Percentiles rank a stretch among this genome's conserved stretches.
Conservation (phyloP, 1,139 yeast genomes). For the Suhomyces panamericanus region DNA sequence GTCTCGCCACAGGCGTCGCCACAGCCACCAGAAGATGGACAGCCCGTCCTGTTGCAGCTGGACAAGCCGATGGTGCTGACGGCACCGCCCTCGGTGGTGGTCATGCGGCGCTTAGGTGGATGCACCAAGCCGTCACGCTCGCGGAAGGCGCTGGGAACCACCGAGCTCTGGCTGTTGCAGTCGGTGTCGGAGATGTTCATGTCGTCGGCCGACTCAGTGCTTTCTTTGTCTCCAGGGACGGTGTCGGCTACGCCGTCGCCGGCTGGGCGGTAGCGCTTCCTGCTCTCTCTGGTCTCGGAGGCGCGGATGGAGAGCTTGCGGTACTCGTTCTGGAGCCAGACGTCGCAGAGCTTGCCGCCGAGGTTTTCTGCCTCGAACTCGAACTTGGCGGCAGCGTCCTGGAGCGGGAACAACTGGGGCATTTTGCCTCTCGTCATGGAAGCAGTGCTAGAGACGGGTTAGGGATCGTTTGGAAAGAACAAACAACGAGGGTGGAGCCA, state of each 20-base stretch:
- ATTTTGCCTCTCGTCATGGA: constrained; percentile 14
- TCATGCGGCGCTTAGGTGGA: constrained; percentile 45
- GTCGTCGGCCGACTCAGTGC: constrained; percentile 37
- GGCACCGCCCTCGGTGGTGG: constrained; percentile 11
- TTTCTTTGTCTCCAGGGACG: constrained; percentile 14
- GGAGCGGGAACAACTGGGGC: constrained; percentile 41
- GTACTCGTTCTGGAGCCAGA: constrained; percentile 37
- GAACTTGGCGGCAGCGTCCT: constrained; percentile 29
- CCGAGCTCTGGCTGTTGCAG: constrained; percentile 26
- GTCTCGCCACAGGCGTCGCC: constrained; percentile 4
- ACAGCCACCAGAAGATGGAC: constrained; percentile 1
- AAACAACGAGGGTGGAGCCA: not conserved
- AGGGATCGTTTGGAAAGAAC: not conserved
- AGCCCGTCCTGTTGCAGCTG: constrained; percentile 1
- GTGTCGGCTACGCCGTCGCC: constrained; percentile 12
- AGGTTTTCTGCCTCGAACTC: constrained; percentile 39
- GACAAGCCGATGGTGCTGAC: constrained; percentile 4
- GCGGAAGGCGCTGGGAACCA: constrained; percentile 10
- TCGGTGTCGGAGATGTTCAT: constrained; percentile 41
- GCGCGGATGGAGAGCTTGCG: constrained; percentile 25
- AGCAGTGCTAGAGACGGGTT: not conserved
- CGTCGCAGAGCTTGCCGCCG: constrained; percentile 34
- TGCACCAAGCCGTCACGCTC: constrained; percentile 28
- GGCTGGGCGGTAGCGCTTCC: constrained; percentile 19
- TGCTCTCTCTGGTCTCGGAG: constrained; percentile 12